Conservation (phyloP, 2,329 filamentous ascomycete species). For the Cucurbitaria berberidis region DNA sequence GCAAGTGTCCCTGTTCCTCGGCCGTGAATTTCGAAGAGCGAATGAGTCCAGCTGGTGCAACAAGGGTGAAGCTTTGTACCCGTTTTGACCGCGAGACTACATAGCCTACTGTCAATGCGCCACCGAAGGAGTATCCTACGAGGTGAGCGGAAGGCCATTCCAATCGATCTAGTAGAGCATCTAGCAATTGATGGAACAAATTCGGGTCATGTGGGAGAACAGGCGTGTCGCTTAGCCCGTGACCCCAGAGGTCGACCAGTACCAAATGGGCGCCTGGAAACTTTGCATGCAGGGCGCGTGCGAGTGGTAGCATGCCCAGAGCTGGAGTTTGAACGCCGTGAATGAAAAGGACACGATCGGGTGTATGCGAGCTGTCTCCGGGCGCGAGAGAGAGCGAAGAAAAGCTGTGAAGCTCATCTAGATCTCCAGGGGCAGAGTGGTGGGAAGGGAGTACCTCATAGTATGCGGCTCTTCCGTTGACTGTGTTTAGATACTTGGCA, state of each 20-base stretch:
- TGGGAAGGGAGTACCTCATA: constrained; percentile 48
- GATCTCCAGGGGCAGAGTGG: constrained; percentile 42
- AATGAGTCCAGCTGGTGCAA: constrained; percentile 59
- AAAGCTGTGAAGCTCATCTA: too few relatives aligned
- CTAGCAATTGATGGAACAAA: constrained; percentile 54
- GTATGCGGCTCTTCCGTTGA: constrained; percentile 50
- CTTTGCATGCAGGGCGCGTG: constrained; percentile 39
- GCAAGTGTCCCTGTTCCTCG: constrained; percentile 26
- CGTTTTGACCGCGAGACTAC: constrained; percentile 35
- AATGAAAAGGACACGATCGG: constrained; percentile 51
- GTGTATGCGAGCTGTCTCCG: not conserved
- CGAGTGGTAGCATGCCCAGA: constrained; percentile 56
- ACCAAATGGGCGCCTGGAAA: constrained; percentile 52
- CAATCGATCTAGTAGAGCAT: constrained; percentile 50
- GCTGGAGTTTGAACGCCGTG: constrained; percentile 61
- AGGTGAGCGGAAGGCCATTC: constrained; percentile 54
- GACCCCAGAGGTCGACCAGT: constrained; percentile 60
- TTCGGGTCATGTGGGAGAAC: constrained; percentile 48
- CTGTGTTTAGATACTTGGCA: constrained; percentile 44
- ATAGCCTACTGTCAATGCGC: constrained; percentile 50
- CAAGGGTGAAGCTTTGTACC: constrained; percentile 47
- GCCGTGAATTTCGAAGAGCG: constrained; percentile 30
- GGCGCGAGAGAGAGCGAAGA: too few relatives aligned
- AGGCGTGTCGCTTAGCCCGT: constrained; percentile 60
- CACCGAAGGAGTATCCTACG: constrained; percentile 60